Conservation (phyloP, 2,329 filamentous ascomycete genomes). For the Xylariaceae sp. region DNA sequence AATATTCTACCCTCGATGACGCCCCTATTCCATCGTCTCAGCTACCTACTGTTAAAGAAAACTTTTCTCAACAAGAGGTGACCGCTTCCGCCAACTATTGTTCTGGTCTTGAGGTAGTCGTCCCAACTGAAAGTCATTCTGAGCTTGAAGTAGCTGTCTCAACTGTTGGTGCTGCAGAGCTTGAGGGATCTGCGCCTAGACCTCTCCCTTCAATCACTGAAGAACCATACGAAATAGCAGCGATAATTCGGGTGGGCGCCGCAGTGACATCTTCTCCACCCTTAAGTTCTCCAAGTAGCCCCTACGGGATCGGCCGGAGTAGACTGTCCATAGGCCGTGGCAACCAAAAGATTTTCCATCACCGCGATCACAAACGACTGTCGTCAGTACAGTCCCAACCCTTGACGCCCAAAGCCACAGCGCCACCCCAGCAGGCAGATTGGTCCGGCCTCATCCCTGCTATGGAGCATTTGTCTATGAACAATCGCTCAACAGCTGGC, state of each 20-base stretch:
- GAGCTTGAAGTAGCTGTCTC: no score
- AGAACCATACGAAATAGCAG: neutral
- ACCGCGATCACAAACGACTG: neutral
- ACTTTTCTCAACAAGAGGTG: neutral
- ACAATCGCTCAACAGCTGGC: neutral
- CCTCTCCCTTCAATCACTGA: neutral
- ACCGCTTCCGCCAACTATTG: no score
- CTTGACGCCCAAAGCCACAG: neutral
- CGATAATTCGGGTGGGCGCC: neutral
- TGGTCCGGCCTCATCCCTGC: conserved; percentile 10
- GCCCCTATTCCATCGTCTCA: neutral
- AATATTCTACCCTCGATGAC: conserved; percentile 9
- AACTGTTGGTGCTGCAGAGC: neutral
- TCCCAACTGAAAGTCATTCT: neutral
- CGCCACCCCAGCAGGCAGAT: neutral
- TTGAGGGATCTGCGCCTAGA: neutral
- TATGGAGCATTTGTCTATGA: no score
- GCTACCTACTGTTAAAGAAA: neutral
- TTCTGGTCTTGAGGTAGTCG: neutral
- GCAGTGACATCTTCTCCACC: no score
- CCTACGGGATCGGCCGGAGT: conserved; percentile 5
- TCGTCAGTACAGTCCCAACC: neutral
- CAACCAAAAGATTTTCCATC: neutral
- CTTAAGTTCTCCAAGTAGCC: neutral
- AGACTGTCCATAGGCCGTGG: neutral